Evolutionary conservation across 176 grass and related monocot species (phyloP).

Genomic region (Avena sativa): DNA sequence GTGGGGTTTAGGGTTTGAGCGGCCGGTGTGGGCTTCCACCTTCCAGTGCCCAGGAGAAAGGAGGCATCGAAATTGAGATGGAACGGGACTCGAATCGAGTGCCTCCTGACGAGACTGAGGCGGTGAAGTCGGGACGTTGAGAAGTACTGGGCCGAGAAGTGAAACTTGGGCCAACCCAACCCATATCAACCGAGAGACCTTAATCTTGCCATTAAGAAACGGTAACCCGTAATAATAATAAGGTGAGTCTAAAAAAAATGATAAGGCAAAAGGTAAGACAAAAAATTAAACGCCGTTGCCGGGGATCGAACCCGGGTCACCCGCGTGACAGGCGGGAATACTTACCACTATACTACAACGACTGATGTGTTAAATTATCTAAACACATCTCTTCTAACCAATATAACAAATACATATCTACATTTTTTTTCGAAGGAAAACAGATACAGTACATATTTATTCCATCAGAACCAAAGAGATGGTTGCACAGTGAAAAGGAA

Average conservation of each 20-base stretch:
- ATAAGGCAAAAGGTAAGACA: too few species aligned
- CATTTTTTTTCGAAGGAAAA: too few species aligned
- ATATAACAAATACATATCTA: too few species aligned
- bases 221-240: too few species aligned
- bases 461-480: too few species aligned
- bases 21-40: background rate
- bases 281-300: slow-evolving; percentile 56
- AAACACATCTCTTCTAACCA: too few species aligned
- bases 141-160: background rate
- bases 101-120: background rate
- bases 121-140: background rate
- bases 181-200: too few species aligned
- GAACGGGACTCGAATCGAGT: background rate
- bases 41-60: background rate
- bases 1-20: slow-evolving; percentile 45
- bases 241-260: too few species aligned
- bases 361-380: background rate
- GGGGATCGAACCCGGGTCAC: slow-evolving; percentile 93
- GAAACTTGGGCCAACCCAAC: too few species aligned
- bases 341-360: slow-evolving; percentile 41
- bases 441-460: too few species aligned
- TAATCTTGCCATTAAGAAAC: too few species aligned
- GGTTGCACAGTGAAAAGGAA: too few species aligned
- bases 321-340: slow-evolving; percentile 72
- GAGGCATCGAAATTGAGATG: background rate